These are phyloP conservation scores for Rhynchospora breviuscula DNA, from an alignment of 176 grass and related monocot species.

Conservation along the genomic window DNA sequence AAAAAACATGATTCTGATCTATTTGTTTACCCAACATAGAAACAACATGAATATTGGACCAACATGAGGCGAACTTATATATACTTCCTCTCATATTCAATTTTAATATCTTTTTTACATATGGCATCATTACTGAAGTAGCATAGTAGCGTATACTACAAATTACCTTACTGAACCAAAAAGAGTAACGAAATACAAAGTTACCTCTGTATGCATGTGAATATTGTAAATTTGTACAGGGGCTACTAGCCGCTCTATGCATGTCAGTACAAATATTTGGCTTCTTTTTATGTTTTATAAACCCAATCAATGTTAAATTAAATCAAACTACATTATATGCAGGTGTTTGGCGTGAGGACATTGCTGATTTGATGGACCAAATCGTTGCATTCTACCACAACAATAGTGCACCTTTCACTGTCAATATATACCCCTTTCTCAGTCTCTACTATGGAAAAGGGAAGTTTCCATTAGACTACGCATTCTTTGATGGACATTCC, in stretches of 20 bases:
- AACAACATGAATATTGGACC: no score
- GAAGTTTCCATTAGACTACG: constrained; percentile 61
- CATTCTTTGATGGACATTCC: constrained; percentile 54
- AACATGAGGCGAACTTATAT: no score
- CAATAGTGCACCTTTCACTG: constrained; percentile 44
- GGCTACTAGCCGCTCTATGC: neutral
- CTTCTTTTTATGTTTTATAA: neutral
- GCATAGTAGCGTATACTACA: neutral
- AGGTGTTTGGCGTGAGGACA: constrained; percentile 45
- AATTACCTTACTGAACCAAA: neutral
- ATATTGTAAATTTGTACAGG: neutral
- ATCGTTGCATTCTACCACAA: constrained; percentile 42
- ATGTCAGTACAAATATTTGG: neutral
- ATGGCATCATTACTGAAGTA: neutral
- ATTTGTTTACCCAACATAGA: no score
- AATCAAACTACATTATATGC: neutral
- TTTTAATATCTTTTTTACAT: neutral
- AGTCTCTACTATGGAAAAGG: constrained; percentile 47
- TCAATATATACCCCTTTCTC: constrained; percentile 76
- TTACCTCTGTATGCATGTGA: neutral
- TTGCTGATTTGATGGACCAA: constrained; percentile 32
- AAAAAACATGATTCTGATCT: neutral
- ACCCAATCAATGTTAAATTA: neutral
- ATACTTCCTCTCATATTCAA: neutral
- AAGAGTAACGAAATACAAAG: neutral